Evolutionary conservation across 495 filamentous ascomycete species (phyloP).

Genomic region (Astrothelium subdiscretum): DNA sequence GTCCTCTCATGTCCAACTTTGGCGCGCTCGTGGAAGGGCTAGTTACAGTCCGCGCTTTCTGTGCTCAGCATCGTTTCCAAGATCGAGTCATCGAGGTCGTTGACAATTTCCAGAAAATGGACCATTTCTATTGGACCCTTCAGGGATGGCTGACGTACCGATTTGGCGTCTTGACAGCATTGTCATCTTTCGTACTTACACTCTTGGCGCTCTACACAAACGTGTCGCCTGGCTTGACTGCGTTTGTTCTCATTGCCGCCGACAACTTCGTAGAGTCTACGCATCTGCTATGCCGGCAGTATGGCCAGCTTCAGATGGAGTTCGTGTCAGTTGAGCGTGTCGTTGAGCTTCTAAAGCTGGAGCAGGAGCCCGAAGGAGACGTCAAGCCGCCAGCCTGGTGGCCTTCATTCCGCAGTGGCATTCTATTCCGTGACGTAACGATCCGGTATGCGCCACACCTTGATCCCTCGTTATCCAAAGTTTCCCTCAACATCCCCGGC

Average conservation of each 20-base stretch:
- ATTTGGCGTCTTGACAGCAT: constrained; percentile 58
- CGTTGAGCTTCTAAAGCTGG: constrained; percentile 62
- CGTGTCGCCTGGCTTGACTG: constrained; percentile 59
- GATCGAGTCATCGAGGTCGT: constrained; percentile 60
- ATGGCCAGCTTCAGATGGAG: constrained; percentile 78
- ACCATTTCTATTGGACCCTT: constrained; percentile 83
- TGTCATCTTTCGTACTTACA: constrained; percentile 60
- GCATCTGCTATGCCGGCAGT: constrained; percentile 59
- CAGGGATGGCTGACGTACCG: constrained; percentile 73
- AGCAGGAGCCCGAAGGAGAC: constrained; percentile 56
- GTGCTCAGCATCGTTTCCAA: constrained; percentile 62
- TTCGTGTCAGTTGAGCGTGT: constrained; percentile 80
- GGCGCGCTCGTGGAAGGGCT: constrained; percentile 67
- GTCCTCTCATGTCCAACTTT: constrained; percentile 75
- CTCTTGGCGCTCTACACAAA: constrained; percentile 56
- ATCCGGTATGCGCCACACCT: constrained; percentile 67
- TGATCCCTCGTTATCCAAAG: constrained; percentile 50
- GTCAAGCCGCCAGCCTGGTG: constrained; percentile 60
- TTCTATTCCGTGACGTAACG: constrained; percentile 64
- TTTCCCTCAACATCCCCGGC: constrained; percentile 58
- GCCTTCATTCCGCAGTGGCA: constrained; percentile 56
- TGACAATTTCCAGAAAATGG: constrained; percentile 81
- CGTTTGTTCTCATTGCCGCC: constrained; percentile 59
- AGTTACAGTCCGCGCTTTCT: constrained; percentile 68
- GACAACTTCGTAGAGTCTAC: constrained; percentile 54